Evolutionary conservation across 768 basidiomycete genomes (phyloP).

Genomic region (Roridomyces roridus): DNA sequence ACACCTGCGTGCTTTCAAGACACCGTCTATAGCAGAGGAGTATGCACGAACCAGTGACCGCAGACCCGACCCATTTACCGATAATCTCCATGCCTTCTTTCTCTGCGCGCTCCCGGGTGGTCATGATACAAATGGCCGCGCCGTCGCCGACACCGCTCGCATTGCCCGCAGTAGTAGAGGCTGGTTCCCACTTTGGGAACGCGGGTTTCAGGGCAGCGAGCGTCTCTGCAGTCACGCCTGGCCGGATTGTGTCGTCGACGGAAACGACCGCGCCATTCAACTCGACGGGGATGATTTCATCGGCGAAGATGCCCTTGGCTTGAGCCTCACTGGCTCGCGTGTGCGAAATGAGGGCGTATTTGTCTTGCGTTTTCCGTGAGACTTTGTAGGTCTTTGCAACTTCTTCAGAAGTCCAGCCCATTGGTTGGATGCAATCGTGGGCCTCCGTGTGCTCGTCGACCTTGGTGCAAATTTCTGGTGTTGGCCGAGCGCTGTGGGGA

Average conservation of each 20-base stretch:
- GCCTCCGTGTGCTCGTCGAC: slow-evolving; percentile 69
- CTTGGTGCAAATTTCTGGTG: slow-evolving; percentile 64
- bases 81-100: slow-evolving; percentile 79
- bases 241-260: slow-evolving; percentile 87
- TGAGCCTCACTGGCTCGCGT: slow-evolving; percentile 69
- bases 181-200: slow-evolving; percentile 80
- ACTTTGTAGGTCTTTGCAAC: slow-evolving; percentile 83
- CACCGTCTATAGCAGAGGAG: not conserved
- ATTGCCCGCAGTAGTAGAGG: slow-evolving; percentile 82
- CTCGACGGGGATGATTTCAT: slow-evolving; percentile 90
- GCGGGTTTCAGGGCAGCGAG: slow-evolving; percentile 84
- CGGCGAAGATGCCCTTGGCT: slow-evolving; percentile 73
- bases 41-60: slow-evolving; percentile 69
- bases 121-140: slow-evolving; percentile 83
- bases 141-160: slow-evolving; percentile 93
- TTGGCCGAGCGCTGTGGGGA: slow-evolving; percentile 69
- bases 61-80: slow-evolving; percentile 81
- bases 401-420: slow-evolving; percentile 97
- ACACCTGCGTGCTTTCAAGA: slow-evolving; percentile 52
- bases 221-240: slow-evolving; percentile 79
- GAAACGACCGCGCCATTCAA: slow-evolving; percentile 70
- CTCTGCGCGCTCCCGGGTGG: slow-evolving; percentile 79
- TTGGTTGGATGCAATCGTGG: slow-evolving; percentile 82
- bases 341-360: slow-evolving; percentile 89
- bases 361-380: slow-evolving; percentile 83